Evolutionary conservation across 1,284 basidiomycete species (phyloP).

Genomic region (Trichosporon sp.): DNA sequence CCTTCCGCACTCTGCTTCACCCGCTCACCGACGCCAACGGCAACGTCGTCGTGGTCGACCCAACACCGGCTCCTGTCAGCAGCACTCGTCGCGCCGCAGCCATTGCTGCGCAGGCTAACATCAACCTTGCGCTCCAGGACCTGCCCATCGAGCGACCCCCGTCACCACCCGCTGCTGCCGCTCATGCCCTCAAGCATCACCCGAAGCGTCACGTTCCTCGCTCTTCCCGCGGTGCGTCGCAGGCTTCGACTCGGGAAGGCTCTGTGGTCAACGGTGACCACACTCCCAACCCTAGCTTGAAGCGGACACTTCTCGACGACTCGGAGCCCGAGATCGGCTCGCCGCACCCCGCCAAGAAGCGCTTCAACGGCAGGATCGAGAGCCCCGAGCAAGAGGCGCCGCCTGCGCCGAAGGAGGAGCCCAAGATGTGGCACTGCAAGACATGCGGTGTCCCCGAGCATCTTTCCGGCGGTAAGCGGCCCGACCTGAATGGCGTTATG

Average conservation of each 20-base stretch:
- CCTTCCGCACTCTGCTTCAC: conserved; percentile 77
- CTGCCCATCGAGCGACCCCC: conserved; percentile 58
- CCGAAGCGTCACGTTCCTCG: conserved; percentile 24
- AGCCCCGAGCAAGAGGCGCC: conserved; percentile 30
- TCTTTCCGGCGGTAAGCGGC: conserved; percentile 77
- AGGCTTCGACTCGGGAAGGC: conserved; percentile 39
- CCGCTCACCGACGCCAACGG: conserved; percentile 49
- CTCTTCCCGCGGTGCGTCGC: conserved; percentile 31
- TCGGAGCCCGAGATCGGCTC: conserved; percentile 32
- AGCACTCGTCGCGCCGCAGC: conserved; percentile 75
- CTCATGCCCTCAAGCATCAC: conserved; percentile 23
- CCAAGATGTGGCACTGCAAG: conserved; percentile 84
- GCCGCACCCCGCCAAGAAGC: conserved; percentile 35
- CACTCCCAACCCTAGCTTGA: conserved; percentile 35
- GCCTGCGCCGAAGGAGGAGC: conserved; percentile 17
- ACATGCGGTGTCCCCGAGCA: conserved; percentile 86
- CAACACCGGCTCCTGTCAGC: conserved; percentile 63
- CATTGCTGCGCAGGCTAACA: conserved; percentile 68
- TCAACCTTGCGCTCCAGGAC: conserved; percentile 54
- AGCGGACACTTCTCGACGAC: conserved; percentile 40
- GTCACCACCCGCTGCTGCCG: conserved; percentile 55
- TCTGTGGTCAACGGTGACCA: conserved; percentile 36
- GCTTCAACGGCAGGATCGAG: conserved; percentile 35
- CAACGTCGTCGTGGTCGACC: conserved; percentile 37
- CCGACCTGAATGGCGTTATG: conserved; percentile 79